Conservation (phyloP, 1,139 yeast genomes). For the Kodamaea sp. region DNA sequence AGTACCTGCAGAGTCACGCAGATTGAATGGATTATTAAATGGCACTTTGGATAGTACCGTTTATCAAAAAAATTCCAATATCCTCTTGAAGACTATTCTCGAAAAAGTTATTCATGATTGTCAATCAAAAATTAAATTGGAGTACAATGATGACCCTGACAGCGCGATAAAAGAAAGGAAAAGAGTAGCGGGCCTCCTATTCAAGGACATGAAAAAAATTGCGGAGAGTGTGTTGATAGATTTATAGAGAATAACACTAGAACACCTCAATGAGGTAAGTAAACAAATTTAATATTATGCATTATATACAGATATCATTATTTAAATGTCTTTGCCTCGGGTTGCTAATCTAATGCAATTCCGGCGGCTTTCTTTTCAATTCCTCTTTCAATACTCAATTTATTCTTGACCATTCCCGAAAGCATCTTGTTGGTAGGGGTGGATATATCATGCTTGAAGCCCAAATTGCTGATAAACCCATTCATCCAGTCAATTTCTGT, state of each 20-base stretch:
- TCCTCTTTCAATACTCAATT: slow-evolving; percentile 35
- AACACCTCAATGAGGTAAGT: not conserved
- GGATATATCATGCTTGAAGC: slow-evolving; percentile 37
- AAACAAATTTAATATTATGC: too few species aligned
- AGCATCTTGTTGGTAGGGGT: slow-evolving; percentile 53
- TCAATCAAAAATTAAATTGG: slow-evolving; percentile 18
- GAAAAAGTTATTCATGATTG: slow-evolving; percentile 24
- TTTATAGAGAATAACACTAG: not conserved
- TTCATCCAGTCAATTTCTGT: slow-evolving; percentile 83
- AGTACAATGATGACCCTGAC: slow-evolving; percentile 19
- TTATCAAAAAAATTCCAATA: slow-evolving; percentile 32
- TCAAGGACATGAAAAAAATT: slow-evolving; percentile 24
- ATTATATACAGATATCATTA: too few species aligned
- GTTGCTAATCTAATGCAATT: slow-evolving; percentile 4
- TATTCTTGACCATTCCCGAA: slow-evolving; percentile 47
- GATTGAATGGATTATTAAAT: slow-evolving; percentile 26
- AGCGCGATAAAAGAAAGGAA: slow-evolving; percentile 15
- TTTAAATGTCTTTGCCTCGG: not conserved
- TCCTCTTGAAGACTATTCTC: slow-evolving; percentile 37
- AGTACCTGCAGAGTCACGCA: slow-evolving; percentile 33
- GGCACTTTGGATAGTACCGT: slow-evolving; percentile 43
- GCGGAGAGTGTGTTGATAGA: slow-evolving; percentile 14
- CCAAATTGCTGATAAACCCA: slow-evolving; percentile 65
- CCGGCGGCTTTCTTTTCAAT: slow-evolving; percentile 26
- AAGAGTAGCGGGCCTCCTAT: slow-evolving; percentile 24